A percentile compares a stretch with the other conserved stretches of the same genome.
Conservation (phyloP, 208 protist genomes). For the Wallacemonas sp. region DNA sequence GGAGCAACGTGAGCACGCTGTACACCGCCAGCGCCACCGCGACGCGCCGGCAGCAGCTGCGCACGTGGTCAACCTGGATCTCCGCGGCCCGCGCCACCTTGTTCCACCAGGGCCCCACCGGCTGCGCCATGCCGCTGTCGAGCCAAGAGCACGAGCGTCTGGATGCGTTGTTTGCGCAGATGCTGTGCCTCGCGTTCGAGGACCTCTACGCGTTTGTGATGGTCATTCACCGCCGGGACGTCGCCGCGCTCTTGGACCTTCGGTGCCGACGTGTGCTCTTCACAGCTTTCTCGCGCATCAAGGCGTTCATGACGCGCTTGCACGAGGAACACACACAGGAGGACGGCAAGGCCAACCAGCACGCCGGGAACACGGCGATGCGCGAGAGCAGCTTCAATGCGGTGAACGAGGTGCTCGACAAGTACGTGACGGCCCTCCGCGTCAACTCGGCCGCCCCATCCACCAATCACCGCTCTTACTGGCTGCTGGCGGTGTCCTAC, state of each 20-base stretch:
- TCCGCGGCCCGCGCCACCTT: slow-evolving; percentile 20
- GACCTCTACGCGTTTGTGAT: slow-evolving; percentile 31
- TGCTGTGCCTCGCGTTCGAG: slow-evolving; percentile 28
- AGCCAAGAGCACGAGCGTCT: not conserved
- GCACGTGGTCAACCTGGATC: slow-evolving; percentile 35
- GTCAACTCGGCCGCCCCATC: not conserved
- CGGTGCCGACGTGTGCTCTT: slow-evolving; percentile 1
- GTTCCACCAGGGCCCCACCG: not conserved
- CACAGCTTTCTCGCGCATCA: slow-evolving; percentile 23
- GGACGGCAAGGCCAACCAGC: slow-evolving; percentile 20
- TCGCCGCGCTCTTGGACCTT: not conserved
- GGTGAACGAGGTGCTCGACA: slow-evolving; percentile 31
- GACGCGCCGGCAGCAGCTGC: slow-evolving; percentile 28
- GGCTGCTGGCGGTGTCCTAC: slow-evolving; percentile 48
- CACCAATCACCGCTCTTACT: slow-evolving; percentile 36
- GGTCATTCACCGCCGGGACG: slow-evolving; percentile 16
- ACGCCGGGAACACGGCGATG: slow-evolving; percentile 21
- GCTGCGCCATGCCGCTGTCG: not conserved
- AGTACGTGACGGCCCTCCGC: slow-evolving; percentile 17
- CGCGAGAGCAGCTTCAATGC: slow-evolving; percentile 35
- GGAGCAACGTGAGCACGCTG: not conserved
- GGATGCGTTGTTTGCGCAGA: slow-evolving; percentile 33
- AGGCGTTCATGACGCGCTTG: slow-evolving; percentile 24
- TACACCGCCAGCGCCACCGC: not conserved
- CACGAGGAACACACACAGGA: slow-evolving; percentile 29